Evolutionary conservation across 2,329 filamentous ascomycete species (phyloP).

Genomic region (Moelleriella libera): DNA sequence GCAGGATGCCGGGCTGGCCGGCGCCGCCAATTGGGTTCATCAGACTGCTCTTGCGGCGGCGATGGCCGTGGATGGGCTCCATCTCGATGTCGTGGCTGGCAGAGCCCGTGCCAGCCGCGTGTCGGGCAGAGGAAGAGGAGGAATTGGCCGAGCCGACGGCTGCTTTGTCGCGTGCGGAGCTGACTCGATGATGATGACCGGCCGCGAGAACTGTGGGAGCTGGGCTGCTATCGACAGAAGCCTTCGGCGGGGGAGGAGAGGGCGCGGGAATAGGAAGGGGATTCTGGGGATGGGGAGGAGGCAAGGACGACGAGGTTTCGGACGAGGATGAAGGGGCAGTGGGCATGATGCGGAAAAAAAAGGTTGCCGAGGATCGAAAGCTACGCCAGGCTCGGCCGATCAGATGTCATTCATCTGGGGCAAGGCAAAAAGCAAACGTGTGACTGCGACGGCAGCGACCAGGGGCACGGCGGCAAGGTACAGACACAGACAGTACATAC

Average conservation of each 20-base stretch:
- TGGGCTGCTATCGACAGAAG: not conserved
- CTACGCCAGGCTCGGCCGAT: conserved; percentile 1
- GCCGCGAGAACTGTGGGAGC: not conserved
- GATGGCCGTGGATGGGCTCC: conserved; percentile 38
- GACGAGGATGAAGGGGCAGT: not conserved
- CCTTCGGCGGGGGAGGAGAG: no score
- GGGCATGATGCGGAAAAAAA: conserved; percentile 6
- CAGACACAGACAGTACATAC: not conserved
- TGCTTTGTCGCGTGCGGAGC: not conserved
- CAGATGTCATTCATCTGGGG: conserved; percentile 1
- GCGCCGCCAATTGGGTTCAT: conserved; percentile 21
- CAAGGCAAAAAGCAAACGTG: not conserved
- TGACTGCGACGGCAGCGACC: not conserved
- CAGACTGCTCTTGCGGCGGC: conserved; percentile 40
- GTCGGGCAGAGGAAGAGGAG: conserved; percentile 5
- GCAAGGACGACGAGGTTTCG: not conserved
- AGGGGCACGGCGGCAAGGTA: not conserved
- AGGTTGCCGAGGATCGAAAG: not conserved
- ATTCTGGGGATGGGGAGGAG: not conserved
- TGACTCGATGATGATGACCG: not conserved
- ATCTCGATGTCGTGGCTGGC: conserved; percentile 36
- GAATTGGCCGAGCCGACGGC: conserved; percentile 2
- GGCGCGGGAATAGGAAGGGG: not conserved
- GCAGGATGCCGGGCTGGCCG: conserved; percentile 9
- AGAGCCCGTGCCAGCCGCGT: conserved; percentile 4